Percentiles rank a stretch among this genome's conserved stretches.
phyloP scores from a whole-genome alignment of 345 rosid genomes.

The Corymbia maculata region DNA sequence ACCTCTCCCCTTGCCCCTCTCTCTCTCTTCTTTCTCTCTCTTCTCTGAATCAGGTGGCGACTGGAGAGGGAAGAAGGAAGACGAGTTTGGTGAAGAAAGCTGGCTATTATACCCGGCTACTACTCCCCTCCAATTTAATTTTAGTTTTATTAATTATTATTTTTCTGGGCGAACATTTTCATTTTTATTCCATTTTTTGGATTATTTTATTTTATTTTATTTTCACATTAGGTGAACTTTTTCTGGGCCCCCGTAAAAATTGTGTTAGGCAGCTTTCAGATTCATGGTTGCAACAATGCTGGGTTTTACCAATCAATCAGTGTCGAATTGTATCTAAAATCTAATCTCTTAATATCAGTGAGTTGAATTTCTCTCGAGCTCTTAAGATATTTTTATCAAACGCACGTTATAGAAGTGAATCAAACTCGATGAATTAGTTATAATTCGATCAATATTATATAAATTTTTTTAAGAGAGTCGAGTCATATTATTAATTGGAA shows the following conservation, averaged over 20 bases:
- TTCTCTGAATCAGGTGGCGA: not conserved
- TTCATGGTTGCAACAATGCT: not conserved
- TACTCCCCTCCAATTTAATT: not conserved
- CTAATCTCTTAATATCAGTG: too few relatives aligned
- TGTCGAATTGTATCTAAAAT: not conserved
- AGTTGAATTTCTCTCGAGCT: rapidly evolving
- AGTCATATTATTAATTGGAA: rapidly evolving
- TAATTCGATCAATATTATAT: rapidly evolving
- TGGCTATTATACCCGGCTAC: not conserved
- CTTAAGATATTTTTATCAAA: not conserved
- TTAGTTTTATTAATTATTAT: not conserved
- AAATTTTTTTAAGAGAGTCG: not conserved
- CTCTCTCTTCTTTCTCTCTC: not conserved
- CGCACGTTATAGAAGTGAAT: too few relatives aligned
- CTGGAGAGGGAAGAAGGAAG: not conserved
- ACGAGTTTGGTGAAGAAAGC: not conserved
- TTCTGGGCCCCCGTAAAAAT: not conserved
- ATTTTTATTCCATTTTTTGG: not conserved
- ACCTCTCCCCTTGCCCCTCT: not conserved
- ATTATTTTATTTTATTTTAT: too few relatives aligned
- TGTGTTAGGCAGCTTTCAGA: not conserved
- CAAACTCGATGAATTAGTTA: too few relatives aligned
- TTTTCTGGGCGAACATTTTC: not conserved
- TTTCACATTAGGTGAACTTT: not conserved
- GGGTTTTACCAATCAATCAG: not conserved